These are phyloP conservation scores for Chalaropsis ovoidea DNA, from an alignment of 2,329 filamentous ascomycete species.

Conservation along the genomic window DNA sequence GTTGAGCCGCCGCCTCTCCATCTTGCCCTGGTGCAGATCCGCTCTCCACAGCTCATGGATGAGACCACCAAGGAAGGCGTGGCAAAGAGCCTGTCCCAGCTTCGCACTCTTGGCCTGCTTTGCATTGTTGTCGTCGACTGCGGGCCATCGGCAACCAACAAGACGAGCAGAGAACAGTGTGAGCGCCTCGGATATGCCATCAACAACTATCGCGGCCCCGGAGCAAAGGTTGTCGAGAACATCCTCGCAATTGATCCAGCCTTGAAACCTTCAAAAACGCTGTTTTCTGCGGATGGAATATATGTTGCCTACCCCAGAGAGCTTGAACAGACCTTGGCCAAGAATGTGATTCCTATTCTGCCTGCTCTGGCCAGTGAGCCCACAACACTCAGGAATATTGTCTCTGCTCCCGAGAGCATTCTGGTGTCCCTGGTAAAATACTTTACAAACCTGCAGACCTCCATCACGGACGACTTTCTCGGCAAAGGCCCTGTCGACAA, in stretches of 20 bases:
- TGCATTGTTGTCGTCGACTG: slow-evolving; percentile 79
- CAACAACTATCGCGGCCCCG: slow-evolving; percentile 56
- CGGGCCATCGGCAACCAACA: slow-evolving; percentile 35
- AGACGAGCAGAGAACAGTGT: slow-evolving; percentile 51
- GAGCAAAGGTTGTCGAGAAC: slow-evolving; percentile 56
- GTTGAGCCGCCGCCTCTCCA: slow-evolving; percentile 37
- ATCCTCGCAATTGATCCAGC: slow-evolving; percentile 28
- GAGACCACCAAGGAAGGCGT: slow-evolving; percentile 62
- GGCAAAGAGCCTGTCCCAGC: slow-evolving; percentile 71
- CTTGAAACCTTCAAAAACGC: neutral
- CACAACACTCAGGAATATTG: slow-evolving; percentile 16
- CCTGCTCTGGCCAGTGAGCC: slow-evolving; percentile 22
- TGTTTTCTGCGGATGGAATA: slow-evolving; percentile 17
- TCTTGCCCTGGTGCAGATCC: slow-evolving; percentile 77
- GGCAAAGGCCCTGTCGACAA: slow-evolving; percentile 10
- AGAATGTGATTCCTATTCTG: slow-evolving; percentile 19
- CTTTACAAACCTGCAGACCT: slow-evolving; percentile 56
- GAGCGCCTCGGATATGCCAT: slow-evolving; percentile 66
- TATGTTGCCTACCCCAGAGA: slow-evolving; percentile 21
- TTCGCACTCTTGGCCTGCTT: slow-evolving; percentile 68
- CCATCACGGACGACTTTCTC: slow-evolving; percentile 16
- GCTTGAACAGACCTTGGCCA: slow-evolving; percentile 16
- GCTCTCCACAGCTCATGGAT: slow-evolving; percentile 59
- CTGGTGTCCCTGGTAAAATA: slow-evolving; percentile 68
- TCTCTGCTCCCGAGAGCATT: slow-evolving; percentile 47